These are phyloP conservation scores for Purshia tridentata DNA, from an alignment of 306 rosid species.

Conservation along the genomic window DNA sequence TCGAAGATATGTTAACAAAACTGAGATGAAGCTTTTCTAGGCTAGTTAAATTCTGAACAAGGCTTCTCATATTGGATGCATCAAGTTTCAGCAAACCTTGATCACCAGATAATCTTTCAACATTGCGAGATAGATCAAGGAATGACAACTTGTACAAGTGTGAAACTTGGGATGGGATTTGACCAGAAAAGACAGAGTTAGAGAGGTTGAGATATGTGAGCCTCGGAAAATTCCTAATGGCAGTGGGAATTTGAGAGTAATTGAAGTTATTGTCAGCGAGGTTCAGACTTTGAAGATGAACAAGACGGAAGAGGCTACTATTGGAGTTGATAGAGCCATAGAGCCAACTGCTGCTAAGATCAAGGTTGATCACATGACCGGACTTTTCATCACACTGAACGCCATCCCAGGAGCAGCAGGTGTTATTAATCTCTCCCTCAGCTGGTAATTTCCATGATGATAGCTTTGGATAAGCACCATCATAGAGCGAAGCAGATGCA, in stretches of 20 bases:
- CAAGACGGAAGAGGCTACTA: slow-evolving; percentile 17
- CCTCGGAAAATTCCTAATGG: neutral
- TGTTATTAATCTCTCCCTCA: neutral
- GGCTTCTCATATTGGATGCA: neutral
- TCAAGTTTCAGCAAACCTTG: neutral
- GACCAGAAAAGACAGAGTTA: slow-evolving; percentile 1
- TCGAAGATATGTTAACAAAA: slow-evolving; percentile 5
- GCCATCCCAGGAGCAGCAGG: slow-evolving; percentile 21
- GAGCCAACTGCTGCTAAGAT: slow-evolving; percentile 24
- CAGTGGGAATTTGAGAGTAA: slow-evolving; percentile 13
- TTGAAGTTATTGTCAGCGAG: slow-evolving; percentile 19
- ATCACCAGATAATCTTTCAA: neutral
- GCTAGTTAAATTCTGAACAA: slow-evolving; percentile 11
- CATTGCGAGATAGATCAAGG: neutral
- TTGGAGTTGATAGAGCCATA: slow-evolving; percentile 15
- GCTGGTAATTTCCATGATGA: slow-evolving; percentile 3
- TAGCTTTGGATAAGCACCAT: slow-evolving; percentile 4
- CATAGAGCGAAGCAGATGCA: neutral
- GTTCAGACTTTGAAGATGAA: slow-evolving; percentile 16
- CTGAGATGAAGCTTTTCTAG: neutral
- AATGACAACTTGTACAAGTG: slow-evolving; percentile 4
- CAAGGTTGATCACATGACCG: slow-evolving; percentile 3
- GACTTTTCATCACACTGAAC: slow-evolving; percentile 19
- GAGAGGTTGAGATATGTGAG: slow-evolving; percentile 13
- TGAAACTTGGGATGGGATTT: slow-evolving; percentile 12